phyloP scores from a whole-genome alignment of 2,329 filamentous ascomycete genomes.

The Sporothrix curviconia region DNA sequence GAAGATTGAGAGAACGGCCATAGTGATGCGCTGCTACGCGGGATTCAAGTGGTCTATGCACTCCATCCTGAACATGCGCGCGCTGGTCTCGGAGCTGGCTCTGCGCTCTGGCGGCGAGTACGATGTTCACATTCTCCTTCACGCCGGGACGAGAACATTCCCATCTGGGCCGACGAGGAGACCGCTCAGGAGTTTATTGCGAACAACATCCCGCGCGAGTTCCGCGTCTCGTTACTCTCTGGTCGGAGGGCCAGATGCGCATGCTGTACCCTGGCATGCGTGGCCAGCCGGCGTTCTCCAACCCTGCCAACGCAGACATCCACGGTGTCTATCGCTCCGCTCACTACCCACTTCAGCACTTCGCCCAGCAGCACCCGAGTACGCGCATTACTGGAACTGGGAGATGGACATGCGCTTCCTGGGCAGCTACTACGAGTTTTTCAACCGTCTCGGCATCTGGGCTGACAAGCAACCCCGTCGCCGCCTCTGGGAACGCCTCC shows the following conservation, averaged over 20 bases:
- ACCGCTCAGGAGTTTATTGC: constrained; percentile 66
- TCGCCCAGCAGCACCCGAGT: constrained; percentile 58
- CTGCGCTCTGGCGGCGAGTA: constrained; percentile 77
- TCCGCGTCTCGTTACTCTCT: constrained; percentile 73
- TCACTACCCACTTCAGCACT: constrained; percentile 58
- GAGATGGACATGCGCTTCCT: constrained; percentile 62
- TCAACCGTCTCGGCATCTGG: constrained; percentile 61
- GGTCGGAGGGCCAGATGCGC: constrained; percentile 79
- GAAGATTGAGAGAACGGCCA: constrained; percentile 57
- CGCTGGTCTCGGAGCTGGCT: constrained; percentile 71
- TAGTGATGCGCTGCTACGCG: constrained; percentile 74
- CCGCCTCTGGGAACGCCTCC: constrained; percentile 71
- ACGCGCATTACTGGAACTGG: constrained; percentile 64
- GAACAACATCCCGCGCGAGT: constrained; percentile 63
- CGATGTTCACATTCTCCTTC: constrained; percentile 72
- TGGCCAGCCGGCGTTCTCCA: constrained; percentile 56
- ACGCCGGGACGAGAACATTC: constrained; percentile 74
- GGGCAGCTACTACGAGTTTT: constrained; percentile 65
- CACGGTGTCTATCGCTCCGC: constrained; percentile 64
- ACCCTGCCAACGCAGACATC: constrained; percentile 50
- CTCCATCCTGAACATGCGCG: constrained; percentile 72
- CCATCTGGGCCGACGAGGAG: constrained; percentile 73
- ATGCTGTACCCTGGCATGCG: constrained; percentile 67
- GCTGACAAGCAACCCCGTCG: constrained; percentile 60
- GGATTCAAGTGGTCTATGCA: constrained; percentile 74